Conservation (phyloP, 1,139 yeast genomes). For the Sugiyamaella paludigena region DNA sequence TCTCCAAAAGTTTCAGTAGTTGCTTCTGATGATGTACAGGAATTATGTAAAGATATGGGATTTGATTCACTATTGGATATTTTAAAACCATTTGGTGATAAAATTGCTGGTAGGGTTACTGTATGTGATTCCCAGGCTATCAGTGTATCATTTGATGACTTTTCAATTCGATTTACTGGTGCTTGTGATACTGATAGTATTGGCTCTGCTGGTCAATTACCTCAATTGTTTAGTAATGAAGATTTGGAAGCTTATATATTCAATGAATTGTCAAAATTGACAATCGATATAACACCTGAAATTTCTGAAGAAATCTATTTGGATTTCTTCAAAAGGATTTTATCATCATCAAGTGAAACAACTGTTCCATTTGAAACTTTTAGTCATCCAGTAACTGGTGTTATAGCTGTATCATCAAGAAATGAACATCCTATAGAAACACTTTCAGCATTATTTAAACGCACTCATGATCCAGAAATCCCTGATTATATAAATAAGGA, state of each 20-base stretch:
- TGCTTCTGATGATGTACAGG: conserved; percentile 53
- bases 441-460: conserved; percentile 39
- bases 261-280: conserved; percentile 11
- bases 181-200: neutral
- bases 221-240: conserved; percentile 22
- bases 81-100: conserved; percentile 44
- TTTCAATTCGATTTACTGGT: conserved; percentile 31
- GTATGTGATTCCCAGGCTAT: conserved; percentile 42
- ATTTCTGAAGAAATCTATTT: conserved; percentile 47
- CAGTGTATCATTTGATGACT: conserved; percentile 34
- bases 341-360: conserved; percentile 41
- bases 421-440: conserved; percentile 50
- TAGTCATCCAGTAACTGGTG: conserved; percentile 82
- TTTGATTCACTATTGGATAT: conserved; percentile 42
- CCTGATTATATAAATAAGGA: conserved; percentile 40
- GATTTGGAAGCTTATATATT: conserved; percentile 24
- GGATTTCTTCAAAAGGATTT: conserved; percentile 56
- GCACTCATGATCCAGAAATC: conserved; percentile 32
- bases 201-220: conserved; percentile 2
- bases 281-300: conserved; percentile 14
- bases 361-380: conserved; percentile 83
- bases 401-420: conserved; percentile 58
- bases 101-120: conserved; percentile 41
- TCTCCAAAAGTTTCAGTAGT: conserved; percentile 59
- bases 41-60: conserved; percentile 42